A percentile compares a stretch with the other conserved stretches of the same genome.
These are phyloP conservation scores for Endotrypanum monterogeii DNA, from an alignment of 208 protist species.

Conservation along the genomic window DNA sequence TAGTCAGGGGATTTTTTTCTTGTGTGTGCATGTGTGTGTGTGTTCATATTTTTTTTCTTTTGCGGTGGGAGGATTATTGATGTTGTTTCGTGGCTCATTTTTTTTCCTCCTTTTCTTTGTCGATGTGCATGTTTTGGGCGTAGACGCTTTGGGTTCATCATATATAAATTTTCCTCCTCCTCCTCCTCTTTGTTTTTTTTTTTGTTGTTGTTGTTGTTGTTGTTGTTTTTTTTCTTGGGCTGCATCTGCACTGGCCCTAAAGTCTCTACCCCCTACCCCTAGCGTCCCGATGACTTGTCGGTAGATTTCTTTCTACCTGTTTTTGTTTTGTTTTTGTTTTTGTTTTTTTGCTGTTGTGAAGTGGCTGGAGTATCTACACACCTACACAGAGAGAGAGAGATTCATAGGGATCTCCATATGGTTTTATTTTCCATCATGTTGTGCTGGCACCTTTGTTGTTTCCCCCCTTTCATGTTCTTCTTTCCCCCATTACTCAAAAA, in stretches of 20 bases:
- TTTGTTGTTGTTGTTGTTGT: not conserved
- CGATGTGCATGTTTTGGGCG: too few species aligned
- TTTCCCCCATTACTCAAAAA: too few species aligned
- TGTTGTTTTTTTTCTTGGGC: not conserved
- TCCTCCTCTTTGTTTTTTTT: not conserved
- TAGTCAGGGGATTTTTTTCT: not conserved
- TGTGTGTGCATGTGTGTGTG: slow-evolving; percentile 4
- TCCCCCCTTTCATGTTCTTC: too few species aligned
- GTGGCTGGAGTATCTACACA: too few species aligned
- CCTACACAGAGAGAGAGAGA: too few species aligned
- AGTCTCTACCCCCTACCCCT: not conserved
- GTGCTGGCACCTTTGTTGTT: too few species aligned
- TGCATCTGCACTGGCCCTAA: too few species aligned
- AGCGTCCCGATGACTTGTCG: not conserved
- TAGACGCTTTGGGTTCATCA: not conserved
- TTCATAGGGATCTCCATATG: too few species aligned
- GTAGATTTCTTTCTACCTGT: not conserved
- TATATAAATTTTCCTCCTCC: not conserved
- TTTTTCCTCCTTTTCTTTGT: not conserved
- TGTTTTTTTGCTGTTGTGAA: not conserved
- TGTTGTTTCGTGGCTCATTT: slow-evolving; percentile 4
- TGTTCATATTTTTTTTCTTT: slow-evolving; percentile 5
- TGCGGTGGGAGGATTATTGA: not conserved
- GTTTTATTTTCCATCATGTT: too few species aligned
- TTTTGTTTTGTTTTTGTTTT: not conserved